phyloP scores from a whole-genome alignment of 345 rosid species.

The Moricandia moricandioides region DNA sequence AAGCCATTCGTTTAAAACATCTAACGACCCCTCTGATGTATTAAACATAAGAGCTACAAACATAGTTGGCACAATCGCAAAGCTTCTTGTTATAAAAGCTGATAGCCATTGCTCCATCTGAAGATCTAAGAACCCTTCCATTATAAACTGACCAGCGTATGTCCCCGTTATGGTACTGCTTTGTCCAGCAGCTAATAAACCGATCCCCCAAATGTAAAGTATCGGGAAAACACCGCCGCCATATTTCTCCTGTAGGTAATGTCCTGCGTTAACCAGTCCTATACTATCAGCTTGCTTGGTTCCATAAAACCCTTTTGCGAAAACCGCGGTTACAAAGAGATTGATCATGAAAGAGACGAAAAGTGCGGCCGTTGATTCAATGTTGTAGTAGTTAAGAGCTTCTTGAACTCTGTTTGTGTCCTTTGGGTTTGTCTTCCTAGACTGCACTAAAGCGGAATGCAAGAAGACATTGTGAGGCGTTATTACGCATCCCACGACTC shows the following conservation, averaged over 20 bases:
- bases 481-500: slow-evolving; percentile 91
- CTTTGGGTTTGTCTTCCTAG: slow-evolving; percentile 69
- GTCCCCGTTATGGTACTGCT: slow-evolving; percentile 96
- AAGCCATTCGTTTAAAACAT: slow-evolving; percentile 84
- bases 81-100: slow-evolving; percentile 81
- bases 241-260: slow-evolving; percentile 71
- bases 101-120: slow-evolving; percentile 83
- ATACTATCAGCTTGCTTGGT: slow-evolving; percentile 64
- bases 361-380: slow-evolving; percentile 82
- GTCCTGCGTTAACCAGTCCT: slow-evolving; percentile 85
- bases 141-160: slow-evolving; percentile 92
- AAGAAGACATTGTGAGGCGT: slow-evolving; percentile 92
- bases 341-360: slow-evolving; percentile 70
- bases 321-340: slow-evolving; percentile 80
- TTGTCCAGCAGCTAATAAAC: slow-evolving; percentile 92
- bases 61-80: slow-evolving; percentile 86
- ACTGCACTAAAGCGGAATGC: slow-evolving; percentile 92
- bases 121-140: slow-evolving; percentile 93
- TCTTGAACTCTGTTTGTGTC: slow-evolving; percentile 67
- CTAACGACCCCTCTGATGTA: slow-evolving; percentile 73
- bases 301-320: slow-evolving; percentile 90
- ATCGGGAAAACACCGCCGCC: slow-evolving; percentile 84
- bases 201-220: slow-evolving; percentile 90
- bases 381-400: slow-evolving; percentile 76
- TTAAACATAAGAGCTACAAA: slow-evolving; percentile 73